Conservation (phyloP, 2,329 filamentous ascomycete genomes). For the Pyricularia sp. region DNA sequence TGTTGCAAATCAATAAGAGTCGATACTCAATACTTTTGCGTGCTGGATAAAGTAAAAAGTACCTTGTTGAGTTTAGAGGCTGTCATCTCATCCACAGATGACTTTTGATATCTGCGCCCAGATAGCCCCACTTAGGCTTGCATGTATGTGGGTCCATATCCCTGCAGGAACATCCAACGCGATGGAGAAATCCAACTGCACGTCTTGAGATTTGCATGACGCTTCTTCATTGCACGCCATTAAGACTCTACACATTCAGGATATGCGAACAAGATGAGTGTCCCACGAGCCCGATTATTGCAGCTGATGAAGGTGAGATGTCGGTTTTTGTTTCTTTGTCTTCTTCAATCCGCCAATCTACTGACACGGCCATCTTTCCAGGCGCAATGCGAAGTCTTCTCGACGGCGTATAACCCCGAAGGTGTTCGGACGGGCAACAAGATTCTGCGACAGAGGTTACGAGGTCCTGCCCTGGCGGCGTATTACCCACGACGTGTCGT, state of each 20-base stretch:
- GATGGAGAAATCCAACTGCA: background rate
- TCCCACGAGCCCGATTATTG: conserved; percentile 51
- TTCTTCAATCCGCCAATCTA: background rate
- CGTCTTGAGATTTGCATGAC: background rate
- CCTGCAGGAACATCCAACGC: background rate
- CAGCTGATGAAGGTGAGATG: conserved; percentile 68
- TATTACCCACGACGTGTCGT: conserved; percentile 79
- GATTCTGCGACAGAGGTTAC: conserved; percentile 78
- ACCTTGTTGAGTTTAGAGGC: background rate
- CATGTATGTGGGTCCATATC: background rate
- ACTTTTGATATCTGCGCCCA: background rate
- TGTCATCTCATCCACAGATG: background rate
- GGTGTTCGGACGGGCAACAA: conserved; percentile 80
- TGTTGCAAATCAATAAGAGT: background rate
- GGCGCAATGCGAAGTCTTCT: conserved; percentile 89
- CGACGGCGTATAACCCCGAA: conserved; percentile 81
- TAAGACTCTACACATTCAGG: conserved; percentile 10
- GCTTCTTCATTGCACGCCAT: background rate
- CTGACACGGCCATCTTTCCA: conserved; percentile 24
- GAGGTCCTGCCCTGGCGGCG: conserved; percentile 69
- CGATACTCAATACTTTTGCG: background rate
- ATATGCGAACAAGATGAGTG: conserved; percentile 43
- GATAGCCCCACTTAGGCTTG: background rate
- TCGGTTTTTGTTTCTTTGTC: background rate
- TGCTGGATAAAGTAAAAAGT: background rate